Evolutionary conservation across 129 eudicot species (phyloP).

Genomic region (Oenanthe sinensis): DNA sequence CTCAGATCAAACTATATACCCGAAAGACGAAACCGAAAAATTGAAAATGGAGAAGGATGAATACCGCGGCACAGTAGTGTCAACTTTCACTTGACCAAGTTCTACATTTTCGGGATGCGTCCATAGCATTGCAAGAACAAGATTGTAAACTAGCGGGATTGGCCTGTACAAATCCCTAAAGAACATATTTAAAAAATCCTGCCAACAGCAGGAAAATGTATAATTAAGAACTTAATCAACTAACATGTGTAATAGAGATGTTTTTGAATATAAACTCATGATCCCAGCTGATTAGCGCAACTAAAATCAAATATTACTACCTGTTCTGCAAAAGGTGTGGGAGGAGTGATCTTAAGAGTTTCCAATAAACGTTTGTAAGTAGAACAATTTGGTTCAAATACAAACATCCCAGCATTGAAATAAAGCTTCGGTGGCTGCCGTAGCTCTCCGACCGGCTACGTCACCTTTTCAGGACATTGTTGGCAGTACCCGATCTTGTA

Average conservation of each 20-base stretch:
- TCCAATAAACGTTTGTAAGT: slow-evolving; percentile 38
- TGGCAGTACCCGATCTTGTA: slow-evolving; percentile 75
- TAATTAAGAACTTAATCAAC: neutral
- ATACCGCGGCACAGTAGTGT: slow-evolving; percentile 76
- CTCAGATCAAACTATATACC: neutral
- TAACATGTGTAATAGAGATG: no score
- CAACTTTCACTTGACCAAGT: slow-evolving; percentile 57
- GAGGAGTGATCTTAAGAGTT: slow-evolving; percentile 49
- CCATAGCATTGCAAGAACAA: slow-evolving; percentile 79
- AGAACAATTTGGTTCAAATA: slow-evolving; percentile 45
- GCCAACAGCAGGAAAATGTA: neutral
- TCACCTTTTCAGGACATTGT: slow-evolving; percentile 64
- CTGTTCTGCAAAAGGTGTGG: slow-evolving; percentile 92
- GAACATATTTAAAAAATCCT: slow-evolving; percentile 75
- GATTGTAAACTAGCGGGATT: slow-evolving; percentile 52
- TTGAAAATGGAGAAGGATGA: neutral
- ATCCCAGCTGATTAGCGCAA: no score
- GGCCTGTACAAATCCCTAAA: slow-evolving; percentile 61
- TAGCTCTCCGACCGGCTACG: slow-evolving; percentile 51
- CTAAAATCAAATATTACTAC: slow-evolving; percentile 17
- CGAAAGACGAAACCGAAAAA: neutral
- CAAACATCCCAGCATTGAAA: slow-evolving; percentile 86
- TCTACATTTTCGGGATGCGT: slow-evolving; percentile 73
- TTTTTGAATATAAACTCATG: no score
- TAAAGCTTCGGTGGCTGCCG: slow-evolving; percentile 55